Evolutionary conservation across 2,329 filamentous ascomycete genomes (phyloP), one percentile per base, ranked within the genome.

Genomic region (Alternaria brassicae): DNA sequence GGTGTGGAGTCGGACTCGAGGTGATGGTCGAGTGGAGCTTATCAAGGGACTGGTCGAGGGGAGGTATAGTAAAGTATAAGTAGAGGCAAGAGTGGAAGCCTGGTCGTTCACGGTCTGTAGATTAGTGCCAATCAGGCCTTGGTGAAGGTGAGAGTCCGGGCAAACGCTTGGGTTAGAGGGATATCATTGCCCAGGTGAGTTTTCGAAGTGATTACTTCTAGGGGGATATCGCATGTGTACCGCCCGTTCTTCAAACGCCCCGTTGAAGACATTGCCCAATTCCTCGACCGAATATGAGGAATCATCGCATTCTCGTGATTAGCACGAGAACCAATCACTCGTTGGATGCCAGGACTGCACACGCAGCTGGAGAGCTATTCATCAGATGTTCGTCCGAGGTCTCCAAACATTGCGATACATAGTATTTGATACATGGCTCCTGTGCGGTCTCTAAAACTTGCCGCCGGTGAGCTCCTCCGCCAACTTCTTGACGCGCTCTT

Each of bases 401-500:
- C 10, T 36, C 19, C 30, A 36, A 48, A 34, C 21, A 48, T 48
- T 34, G 44, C 28, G 34, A 48, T 48, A 48, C 44, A 48, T 19
- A 25, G 44, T 48, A 48, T 12, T 34, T 25, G 19, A 48, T 48
- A 48, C 44, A 48, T 32, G 30, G 44, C 44, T n/a, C 17, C 19
- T 4, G 17, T 3, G n/a, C 28, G 19, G 19, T n/a, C 27, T 19
- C 13, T 59, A 78, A 72, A 78, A 75, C 80, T 88, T 89, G 51
- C 88, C 88, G 55, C 89, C 89, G 19, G 88, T 91, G 69, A 91
- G 81, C 69, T 85, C 83, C 77, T 90, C 88, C 8, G 85, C 87
- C 71, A 91, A 84, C 76, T 82, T 86, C 79, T 83, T 85, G 71
- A 90, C 81, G 67, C 89, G 82, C 62, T 85, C 80, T 71, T 84